phyloP scores from a whole-genome alignment of 2,329 filamentous ascomycete species.

The Fusarium nurragi region DNA sequence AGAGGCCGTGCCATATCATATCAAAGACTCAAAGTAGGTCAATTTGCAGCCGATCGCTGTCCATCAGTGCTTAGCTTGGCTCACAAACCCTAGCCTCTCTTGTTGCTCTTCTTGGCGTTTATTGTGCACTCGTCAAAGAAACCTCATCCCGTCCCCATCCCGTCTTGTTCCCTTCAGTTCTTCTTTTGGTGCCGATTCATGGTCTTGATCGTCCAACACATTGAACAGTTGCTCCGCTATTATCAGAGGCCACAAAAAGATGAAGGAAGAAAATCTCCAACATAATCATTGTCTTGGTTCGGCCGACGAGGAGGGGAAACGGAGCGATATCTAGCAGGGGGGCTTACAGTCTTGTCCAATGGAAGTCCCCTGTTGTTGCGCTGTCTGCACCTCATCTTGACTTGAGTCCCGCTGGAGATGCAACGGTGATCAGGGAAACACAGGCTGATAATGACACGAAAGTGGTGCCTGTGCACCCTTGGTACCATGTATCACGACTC shows the following conservation, averaged over 20 bases:
- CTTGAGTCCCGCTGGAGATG: conserved; percentile 32
- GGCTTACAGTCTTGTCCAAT: conserved; percentile 28
- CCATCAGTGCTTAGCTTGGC: conserved; percentile 32
- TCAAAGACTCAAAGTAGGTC: conserved; percentile 15
- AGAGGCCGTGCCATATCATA: conserved; percentile 21
- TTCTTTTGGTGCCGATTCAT: conserved; percentile 9
- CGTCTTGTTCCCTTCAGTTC: neutral
- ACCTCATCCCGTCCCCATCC: conserved; percentile 37
- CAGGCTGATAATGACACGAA: conserved; percentile 32
- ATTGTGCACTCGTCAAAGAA: conserved; percentile 23
- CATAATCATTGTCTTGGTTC: conserved; percentile 27
- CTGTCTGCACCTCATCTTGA: conserved; percentile 36
- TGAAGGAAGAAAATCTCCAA: neutral
- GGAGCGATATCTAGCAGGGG: conserved; percentile 30
- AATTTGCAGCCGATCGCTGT: conserved; percentile 34
- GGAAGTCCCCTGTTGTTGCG: conserved; percentile 14
- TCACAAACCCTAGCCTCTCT: conserved; percentile 18
- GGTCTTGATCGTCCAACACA: neutral
- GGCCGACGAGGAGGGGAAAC: conserved; percentile 33
- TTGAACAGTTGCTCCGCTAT: neutral
- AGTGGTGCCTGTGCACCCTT: conserved; percentile 15
- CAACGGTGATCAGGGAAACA: conserved; percentile 38
- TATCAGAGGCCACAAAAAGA: neutral
- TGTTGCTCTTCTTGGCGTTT: conserved; percentile 21
- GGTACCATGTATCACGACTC: conserved; percentile 30